phyloP scores from a whole-genome alignment of 768 basidiomycete genomes.

The Rhodocollybia butyracea region DNA sequence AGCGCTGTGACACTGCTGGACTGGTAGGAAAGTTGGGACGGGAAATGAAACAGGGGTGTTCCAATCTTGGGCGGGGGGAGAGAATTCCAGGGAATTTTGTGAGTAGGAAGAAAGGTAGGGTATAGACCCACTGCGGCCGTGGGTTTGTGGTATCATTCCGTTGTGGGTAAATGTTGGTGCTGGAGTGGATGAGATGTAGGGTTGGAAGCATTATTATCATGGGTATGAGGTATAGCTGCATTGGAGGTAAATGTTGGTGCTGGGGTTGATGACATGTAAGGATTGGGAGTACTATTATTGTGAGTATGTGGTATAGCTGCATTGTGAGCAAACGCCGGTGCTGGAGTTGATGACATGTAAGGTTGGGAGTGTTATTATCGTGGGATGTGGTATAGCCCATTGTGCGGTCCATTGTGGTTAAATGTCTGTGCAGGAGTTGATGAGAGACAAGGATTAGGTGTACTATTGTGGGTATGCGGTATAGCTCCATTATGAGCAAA shows the following conservation, averaged over 20 bases:
- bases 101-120: conserved; percentile 23
- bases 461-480: too few species aligned
- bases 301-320: not conserved
- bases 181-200: not conserved
- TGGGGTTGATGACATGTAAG: too few species aligned
- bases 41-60: too few species aligned
- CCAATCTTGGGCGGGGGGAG: conserved; percentile 14
- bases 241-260: not conserved
- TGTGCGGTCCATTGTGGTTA: not conserved
- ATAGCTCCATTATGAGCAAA: not conserved
- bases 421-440: not conserved
- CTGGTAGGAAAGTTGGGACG: too few species aligned
- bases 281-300: not conserved
- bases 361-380: not conserved
- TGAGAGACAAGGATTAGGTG: not conserved
- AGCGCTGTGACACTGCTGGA: too few species aligned
- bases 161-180: not conserved
- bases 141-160: too few species aligned
- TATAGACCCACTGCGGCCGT: not conserved
- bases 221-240: not conserved
- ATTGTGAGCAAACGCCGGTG: not conserved
- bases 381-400: not conserved
- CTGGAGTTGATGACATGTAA: not conserved
- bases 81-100: conserved; percentile 21
- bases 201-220: not conserved